Percentiles rank a stretch among this genome's conserved stretches.
Conservation (phyloP, 805 yeast genomes). For the Pichia nanzhaoensis region DNA sequence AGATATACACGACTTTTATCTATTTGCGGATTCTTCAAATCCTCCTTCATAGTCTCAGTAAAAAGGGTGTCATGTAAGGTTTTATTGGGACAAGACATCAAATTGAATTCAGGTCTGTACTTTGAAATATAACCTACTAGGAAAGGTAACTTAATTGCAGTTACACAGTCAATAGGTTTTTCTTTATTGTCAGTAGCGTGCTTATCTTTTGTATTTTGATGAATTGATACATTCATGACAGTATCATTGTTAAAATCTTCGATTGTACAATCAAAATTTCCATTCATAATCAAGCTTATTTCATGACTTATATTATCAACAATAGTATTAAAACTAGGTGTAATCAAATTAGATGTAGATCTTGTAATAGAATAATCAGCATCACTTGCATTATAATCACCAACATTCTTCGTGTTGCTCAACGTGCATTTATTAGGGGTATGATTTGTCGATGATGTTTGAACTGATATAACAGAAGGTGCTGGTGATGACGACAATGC, state of each 20-base stretch:
- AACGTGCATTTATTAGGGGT: neutral
- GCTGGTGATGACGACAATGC: slow-evolving; percentile 8
- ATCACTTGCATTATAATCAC: slow-evolving; percentile 2
- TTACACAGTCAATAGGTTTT: neutral
- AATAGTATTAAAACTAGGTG: slow-evolving; percentile 1
- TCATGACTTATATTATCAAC: slow-evolving; percentile 8
- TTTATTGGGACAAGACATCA: slow-evolving; percentile 46
- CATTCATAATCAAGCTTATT: slow-evolving; percentile 15
- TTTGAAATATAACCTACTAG: slow-evolving; percentile 39
- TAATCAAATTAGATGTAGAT: slow-evolving; percentile 4
- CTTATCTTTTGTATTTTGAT: neutral
- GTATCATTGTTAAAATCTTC: neutral
- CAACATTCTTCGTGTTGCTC: neutral
- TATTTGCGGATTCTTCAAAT: slow-evolving; percentile 16
- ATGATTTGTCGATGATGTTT: slow-evolving; percentile 1
- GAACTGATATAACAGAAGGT: slow-evolving; percentile 7
- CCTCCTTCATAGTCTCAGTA: slow-evolving; percentile 41
- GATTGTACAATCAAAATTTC: slow-evolving; percentile 5
- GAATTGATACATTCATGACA: neutral
- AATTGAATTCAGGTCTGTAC: slow-evolving; percentile 43
- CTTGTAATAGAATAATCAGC: slow-evolving; percentile 3
- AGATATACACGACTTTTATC: slow-evolving; percentile 13
- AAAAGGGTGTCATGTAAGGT: slow-evolving; percentile 37
- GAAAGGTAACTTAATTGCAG: slow-evolving; percentile 20
- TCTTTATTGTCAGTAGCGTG: neutral